Evolutionary conservation across 2,329 filamentous ascomycete species (phyloP).

Genomic region (Fusarium sacchari): DNA sequence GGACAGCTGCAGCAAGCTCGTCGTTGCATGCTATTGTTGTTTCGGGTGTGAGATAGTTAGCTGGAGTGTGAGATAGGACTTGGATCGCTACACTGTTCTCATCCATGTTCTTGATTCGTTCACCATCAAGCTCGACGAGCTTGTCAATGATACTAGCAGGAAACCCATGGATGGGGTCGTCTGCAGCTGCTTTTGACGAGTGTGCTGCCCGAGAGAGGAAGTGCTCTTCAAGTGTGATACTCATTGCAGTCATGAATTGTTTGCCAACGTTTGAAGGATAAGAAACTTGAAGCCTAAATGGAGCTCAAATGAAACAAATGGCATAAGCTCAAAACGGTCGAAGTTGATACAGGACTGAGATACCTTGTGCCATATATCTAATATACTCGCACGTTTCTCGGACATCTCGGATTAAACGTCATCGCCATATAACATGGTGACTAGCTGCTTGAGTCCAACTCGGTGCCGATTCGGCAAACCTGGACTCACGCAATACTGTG

Average conservation of each 20-base stretch:
- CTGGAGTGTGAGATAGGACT: not conserved
- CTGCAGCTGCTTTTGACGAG: not conserved
- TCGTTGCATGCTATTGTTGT: not conserved
- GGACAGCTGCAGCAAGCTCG: not conserved
- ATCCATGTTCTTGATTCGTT: not conserved
- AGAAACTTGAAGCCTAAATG: too few relatives aligned
- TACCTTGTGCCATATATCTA: accelerated
- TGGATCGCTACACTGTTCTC: not conserved
- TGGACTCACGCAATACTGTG: not conserved
- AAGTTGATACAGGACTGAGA: not conserved
- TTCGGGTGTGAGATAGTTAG: not conserved
- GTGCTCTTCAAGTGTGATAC: not conserved
- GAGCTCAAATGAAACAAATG: too few relatives aligned
- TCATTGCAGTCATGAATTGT: not conserved
- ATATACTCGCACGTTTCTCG: not conserved
- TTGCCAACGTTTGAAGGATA: not conserved
- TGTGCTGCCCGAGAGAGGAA: not conserved
- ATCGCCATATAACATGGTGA: not conserved
- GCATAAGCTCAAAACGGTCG: accelerated
- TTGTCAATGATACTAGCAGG: not conserved
- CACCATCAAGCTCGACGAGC: not conserved
- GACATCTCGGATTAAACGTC: not conserved
- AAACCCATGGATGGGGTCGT: not conserved
- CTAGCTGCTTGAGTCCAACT: not conserved
- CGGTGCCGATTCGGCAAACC: not conserved